A percentile compares a stretch with the other conserved stretches of the same genome.
Evolutionary conservation across 805 yeast species (phyloP).

Genomic region (Saturnispora gosingensis): DNA sequence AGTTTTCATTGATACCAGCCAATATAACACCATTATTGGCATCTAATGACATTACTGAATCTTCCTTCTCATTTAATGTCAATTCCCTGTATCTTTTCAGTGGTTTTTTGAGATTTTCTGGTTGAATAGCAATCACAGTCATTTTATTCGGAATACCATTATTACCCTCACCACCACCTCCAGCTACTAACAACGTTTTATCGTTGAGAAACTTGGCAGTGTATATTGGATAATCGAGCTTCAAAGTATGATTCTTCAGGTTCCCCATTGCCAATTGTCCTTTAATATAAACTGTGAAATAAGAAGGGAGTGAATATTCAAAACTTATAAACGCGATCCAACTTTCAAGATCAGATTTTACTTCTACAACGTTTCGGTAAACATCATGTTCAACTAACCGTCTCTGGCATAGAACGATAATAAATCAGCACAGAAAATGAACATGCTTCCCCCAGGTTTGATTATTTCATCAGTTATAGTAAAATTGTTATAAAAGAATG

Average conservation of each 20-base stretch:
- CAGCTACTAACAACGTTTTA: constrained; percentile 59
- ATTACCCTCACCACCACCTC: constrained; percentile 95
- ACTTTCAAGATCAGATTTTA: neutral
- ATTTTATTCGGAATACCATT: constrained; percentile 83
- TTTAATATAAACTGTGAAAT: neutral
- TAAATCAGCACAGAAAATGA: too few species aligned
- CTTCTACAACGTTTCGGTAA: too few species aligned
- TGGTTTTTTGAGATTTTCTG: constrained; percentile 36
- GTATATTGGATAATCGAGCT: constrained; percentile 66
- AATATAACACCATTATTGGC: constrained; percentile 44
- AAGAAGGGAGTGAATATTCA: neutral
- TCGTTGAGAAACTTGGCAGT: constrained; percentile 64
- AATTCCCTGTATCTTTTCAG: constrained; percentile 58
- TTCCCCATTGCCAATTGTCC: neutral
- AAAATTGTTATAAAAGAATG: too few species aligned
- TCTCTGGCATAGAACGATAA: too few species aligned
- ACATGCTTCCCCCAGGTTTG: too few species aligned
- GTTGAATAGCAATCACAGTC: constrained; percentile 52
- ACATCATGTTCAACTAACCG: neutral
- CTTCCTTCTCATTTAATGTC: constrained; percentile 46
- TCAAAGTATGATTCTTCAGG: constrained; percentile 16
- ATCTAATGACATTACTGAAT: constrained; percentile 82
- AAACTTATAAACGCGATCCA: neutral
- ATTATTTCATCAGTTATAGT: too few species aligned
- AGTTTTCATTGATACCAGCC: constrained; percentile 69